Evolutionary conservation across 257 asterid species (phyloP), one percentile per base, ranked within the genome.

Genomic region (Echium plantagineum): DNA sequence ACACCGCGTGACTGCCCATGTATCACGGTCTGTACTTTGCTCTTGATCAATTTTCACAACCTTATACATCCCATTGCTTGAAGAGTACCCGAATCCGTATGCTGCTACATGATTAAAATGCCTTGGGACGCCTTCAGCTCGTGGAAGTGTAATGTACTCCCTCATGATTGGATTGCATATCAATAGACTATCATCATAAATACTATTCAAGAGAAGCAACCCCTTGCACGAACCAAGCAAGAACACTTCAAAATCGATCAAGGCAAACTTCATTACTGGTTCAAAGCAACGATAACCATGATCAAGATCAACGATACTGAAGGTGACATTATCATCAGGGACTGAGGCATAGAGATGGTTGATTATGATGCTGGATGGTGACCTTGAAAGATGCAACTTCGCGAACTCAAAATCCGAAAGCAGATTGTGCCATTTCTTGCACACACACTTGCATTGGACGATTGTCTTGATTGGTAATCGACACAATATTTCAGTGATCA

Each of bases 41-140:
- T 80, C 80, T 2, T 77, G 83, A 32, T 61, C 70, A 31, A 82
- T 80, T 53, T 83, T 64, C 19, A 80, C 78, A 6, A 85, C 76
- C 52, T 78, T 81, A 71, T 69, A 77, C 15, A 77, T 66, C 1
- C 66, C 49, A 16, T 21, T 68, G 3, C 5, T 13, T 47, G 58
- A 52, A 66, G 80, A 75, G 16, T 31, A 63, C 3, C 90, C 86
- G 7, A 83, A 75, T 57, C 90, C 90, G 13, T 71, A 70, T 0
- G 67, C 65, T 16, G 51, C 26, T 32, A 55, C 65, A 12, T 6
- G 20, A 16, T 47, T 49, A 15, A 73, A 78, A 55, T 59, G 66
- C 0, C 12, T 35, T 16, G 26, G 49, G 0, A 4, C 15, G 3
- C 72, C 67, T 19, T 52, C 63, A 4, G 62, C 74, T 24, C 6